These are phyloP conservation scores for Chaetoscypha palmicola DNA, from an alignment of 2,329 filamentous ascomycete species.

Conservation along the genomic window DNA sequence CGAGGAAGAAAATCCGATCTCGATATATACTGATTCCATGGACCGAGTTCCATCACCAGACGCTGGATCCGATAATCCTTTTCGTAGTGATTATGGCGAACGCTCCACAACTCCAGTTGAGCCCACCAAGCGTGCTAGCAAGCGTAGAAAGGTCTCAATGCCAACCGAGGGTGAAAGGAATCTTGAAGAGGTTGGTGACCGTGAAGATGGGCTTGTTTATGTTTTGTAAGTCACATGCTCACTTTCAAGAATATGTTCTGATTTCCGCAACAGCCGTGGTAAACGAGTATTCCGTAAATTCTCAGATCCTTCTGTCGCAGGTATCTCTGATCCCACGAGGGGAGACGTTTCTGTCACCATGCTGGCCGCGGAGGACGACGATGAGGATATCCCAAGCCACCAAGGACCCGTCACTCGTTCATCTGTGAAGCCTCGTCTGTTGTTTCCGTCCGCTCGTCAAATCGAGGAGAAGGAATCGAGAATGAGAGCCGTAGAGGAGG, in stretches of 20 bases:
- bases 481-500: constrained; percentile 50
- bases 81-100: constrained; percentile 55
- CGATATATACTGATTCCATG: constrained; percentile 73
- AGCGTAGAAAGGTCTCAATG: constrained; percentile 45
- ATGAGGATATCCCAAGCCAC: constrained; percentile 30
- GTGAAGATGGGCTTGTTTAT: constrained; percentile 67
- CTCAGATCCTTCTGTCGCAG: constrained; percentile 20
- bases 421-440: constrained; percentile 63
- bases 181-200: constrained; percentile 50
- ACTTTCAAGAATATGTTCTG: constrained; percentile 12
- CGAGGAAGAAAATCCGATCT: constrained; percentile 50
- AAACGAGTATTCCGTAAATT: constrained; percentile 67
- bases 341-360: constrained; percentile 17
- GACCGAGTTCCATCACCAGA: constrained; percentile 68
- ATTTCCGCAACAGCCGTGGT: constrained; percentile 54
- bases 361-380: constrained; percentile 16
- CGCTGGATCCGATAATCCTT: constrained; percentile 63
- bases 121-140: constrained; percentile 45
- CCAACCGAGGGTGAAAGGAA: constrained; percentile 44
- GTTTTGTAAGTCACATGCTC: constrained; percentile 59
- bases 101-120: constrained; percentile 34
- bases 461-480: constrained; percentile 50
- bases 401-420: constrained; percentile 54
- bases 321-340: no score
- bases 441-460: constrained; percentile 50